Base-by-base conservation (phyloP, 176 grass and related monocot species). In the Eleusine indica region DNA sequence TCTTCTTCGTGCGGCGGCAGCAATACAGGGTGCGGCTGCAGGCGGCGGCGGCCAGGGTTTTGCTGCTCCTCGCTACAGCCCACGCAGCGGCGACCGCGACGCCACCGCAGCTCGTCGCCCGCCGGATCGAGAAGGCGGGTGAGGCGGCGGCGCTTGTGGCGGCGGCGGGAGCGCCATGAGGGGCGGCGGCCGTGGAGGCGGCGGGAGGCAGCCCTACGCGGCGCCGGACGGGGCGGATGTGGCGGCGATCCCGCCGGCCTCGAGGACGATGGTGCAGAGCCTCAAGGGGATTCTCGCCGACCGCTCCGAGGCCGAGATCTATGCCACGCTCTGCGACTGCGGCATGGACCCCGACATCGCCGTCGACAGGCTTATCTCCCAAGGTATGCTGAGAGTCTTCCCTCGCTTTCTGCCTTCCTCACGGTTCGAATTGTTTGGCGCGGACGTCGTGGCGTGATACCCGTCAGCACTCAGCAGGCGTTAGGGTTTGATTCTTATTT, bases 271-370 rank as follows among this genome's bases (percentile, higher is more conserved):
- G 76, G 93, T 95, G 76, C 93, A 92, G 76, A 83, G 76, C 67
- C 85, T 95, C 61, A 95, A 88, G 85, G 93, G 88, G 83, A 90
- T 95, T 88, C 85, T 95, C 13, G 75, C 84, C 70, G 89, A 92
- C 85, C 82, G 90, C 72, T 79, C 93, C 7, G 93, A 95, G 44
- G 41, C 40, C 75, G 93, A 92, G 90, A 95, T 95, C 93, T 86
- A 95, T 80, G 67, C 83, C 67, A 84, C 91, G 76, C 89, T 95
- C 14, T 81, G 84, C 63, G 93, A 95, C 63, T 92, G 90, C 86
- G 78, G 78, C 76, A 95, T 95, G 93, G 90, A 95, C 90, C 93
- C 93, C 67, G 86, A 95, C 86, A 70, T 92, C 67, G 88, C 93
- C 79, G 88, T 92, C 82, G 85, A 95, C 7, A 86, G 93, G 15